These are phyloP conservation scores for Sporothrix euskadiensis DNA, from an alignment of 2,329 filamentous ascomycete species.

Conservation along the genomic window DNA sequence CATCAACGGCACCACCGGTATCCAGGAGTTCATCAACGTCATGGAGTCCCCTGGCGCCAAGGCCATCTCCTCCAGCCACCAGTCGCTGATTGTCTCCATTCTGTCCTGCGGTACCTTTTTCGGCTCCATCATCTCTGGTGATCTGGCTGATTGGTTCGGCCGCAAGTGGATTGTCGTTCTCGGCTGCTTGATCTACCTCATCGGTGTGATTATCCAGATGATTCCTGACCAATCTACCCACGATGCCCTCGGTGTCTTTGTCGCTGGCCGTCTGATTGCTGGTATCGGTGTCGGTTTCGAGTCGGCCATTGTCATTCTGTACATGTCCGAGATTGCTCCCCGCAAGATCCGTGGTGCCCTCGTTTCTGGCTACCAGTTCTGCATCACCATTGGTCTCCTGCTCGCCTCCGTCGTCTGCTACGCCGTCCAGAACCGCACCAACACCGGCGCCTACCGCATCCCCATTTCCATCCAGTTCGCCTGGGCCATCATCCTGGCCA, in stretches of 20 bases:
- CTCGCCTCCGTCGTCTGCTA: constrained; percentile 64
- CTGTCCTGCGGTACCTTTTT: constrained; percentile 78
- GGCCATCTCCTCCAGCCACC: constrained; percentile 46
- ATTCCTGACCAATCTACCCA: constrained; percentile 49
- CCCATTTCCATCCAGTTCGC: constrained; percentile 77
- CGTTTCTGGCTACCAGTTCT: constrained; percentile 68
- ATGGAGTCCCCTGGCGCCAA: constrained; percentile 48
- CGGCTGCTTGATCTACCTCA: constrained; percentile 69
- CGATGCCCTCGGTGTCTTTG: constrained; percentile 60
- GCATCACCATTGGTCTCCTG: constrained; percentile 71
- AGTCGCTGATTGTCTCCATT: constrained; percentile 69
- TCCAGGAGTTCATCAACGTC: constrained; percentile 52
- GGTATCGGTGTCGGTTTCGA: constrained; percentile 80
- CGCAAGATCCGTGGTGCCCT: constrained; percentile 60
- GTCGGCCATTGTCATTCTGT: constrained; percentile 76
- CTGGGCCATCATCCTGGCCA: constrained; percentile 74
- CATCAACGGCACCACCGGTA: constrained; percentile 65
- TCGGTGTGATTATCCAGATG: constrained; percentile 70
- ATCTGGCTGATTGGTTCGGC: constrained; percentile 73
- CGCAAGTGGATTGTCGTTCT: constrained; percentile 70
- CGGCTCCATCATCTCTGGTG: constrained; percentile 73
- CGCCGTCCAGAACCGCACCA: constrained; percentile 60
- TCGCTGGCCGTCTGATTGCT: constrained; percentile 72
- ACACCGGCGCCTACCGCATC: constrained; percentile 74
- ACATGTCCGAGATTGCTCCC: constrained; percentile 81